These are phyloP conservation scores for Penicillium argentinense DNA, from an alignment of 495 filamentous ascomycete species.

Conservation along the genomic window DNA sequence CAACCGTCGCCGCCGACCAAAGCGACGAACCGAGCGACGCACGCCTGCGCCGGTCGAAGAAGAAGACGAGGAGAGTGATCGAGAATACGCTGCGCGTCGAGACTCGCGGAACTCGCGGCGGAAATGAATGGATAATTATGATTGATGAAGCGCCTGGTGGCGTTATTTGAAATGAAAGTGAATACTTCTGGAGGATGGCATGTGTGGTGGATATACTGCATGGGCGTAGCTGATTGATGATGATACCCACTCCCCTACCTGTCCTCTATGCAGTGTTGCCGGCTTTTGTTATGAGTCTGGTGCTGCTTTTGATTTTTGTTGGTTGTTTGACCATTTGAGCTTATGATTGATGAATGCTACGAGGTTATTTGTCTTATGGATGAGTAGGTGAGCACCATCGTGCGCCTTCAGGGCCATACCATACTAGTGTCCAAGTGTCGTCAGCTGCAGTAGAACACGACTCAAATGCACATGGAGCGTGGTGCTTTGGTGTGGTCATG, in stretches of 20 bases:
- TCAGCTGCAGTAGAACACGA: no score
- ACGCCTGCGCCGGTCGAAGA: constrained; percentile 87
- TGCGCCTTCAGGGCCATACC: no score
- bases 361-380: no score
- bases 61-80: constrained; percentile 63
- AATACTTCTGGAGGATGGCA: no score
- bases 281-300: neutral
- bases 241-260: constrained; percentile 21
- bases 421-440: no score
- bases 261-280: neutral
- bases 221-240: constrained; percentile 20
- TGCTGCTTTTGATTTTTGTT: neutral
- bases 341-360: constrained; percentile 29
- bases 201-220: constrained; percentile 25
- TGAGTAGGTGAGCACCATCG: no score
- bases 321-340: neutral
- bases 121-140: constrained; percentile 20
- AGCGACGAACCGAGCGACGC: constrained; percentile 67
- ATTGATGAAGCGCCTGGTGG: no score
- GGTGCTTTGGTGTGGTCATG: no score
- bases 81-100: constrained; percentile 26
- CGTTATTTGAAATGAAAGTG: no score
- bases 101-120: constrained; percentile 29
- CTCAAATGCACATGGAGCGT: no score
- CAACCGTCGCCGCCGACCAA: constrained; percentile 66